Percentiles rank a stretch among this genome's conserved stretches.
Evolutionary conservation across 768 basidiomycete species (phyloP).

Genomic region (Termitomyces sp.): DNA sequence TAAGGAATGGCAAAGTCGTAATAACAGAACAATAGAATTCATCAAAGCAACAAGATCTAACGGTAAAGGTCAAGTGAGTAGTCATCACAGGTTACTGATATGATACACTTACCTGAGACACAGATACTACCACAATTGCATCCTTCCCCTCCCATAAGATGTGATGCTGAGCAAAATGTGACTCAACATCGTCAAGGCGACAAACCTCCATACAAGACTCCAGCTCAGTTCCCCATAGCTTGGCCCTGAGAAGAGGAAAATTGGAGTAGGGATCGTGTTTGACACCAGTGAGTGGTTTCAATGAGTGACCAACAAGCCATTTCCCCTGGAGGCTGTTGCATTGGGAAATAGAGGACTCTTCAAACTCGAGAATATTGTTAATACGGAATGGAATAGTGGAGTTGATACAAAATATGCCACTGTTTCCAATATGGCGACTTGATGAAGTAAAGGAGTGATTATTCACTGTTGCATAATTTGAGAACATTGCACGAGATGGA

Average conservation of each 20-base stretch:
- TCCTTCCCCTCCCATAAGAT: not conserved
- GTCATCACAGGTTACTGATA: not conserved
- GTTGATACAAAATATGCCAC: not conserved
- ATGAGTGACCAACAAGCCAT: not conserved
- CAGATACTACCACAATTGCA: not conserved
- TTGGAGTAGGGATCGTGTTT: not conserved
- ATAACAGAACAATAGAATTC: too few species aligned
- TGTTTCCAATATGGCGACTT: not conserved
- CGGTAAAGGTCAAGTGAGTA: not conserved
- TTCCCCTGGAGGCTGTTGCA: not conserved
- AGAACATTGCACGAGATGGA: not conserved
- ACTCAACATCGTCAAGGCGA: not conserved
- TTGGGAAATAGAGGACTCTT: not conserved
- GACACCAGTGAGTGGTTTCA: not conserved
- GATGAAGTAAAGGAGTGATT: not conserved
- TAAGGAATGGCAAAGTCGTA: too few species aligned
- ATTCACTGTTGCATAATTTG: not conserved
- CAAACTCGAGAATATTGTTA: not conserved
- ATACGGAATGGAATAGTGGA: not conserved
- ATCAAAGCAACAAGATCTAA: not conserved
- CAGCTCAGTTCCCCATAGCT: not conserved
- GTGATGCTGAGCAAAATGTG: not conserved
- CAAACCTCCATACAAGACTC: not conserved
- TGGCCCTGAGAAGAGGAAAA: not conserved
- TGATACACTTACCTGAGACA: not conserved